Conservation (phyloP, 2,329 filamentous ascomycete genomes). For the Neoascochyta sp. region DNA sequence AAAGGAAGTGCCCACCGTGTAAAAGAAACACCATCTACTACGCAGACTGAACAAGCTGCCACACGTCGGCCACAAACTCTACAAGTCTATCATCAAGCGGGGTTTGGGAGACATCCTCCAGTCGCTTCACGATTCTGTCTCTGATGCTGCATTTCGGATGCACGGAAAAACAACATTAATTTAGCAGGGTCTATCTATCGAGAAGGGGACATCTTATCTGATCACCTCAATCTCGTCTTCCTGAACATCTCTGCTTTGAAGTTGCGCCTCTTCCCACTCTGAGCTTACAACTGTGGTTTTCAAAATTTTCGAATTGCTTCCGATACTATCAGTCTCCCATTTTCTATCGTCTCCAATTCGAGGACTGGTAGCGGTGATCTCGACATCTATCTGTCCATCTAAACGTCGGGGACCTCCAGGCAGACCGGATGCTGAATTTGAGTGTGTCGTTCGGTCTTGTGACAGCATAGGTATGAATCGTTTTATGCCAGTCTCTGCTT, state of each 20-base stretch:
- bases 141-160: too few species aligned
- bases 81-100: too few species aligned
- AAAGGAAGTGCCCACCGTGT: too few species aligned
- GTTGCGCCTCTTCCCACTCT: conserved; percentile 31
- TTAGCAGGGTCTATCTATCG: too few species aligned
- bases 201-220: conserved; percentile 8
- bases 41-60: too few species aligned
- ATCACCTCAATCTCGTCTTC: conserved; percentile 23
- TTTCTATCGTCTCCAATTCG: conserved; percentile 16
- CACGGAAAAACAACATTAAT: too few species aligned
- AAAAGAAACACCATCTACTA: too few species aligned
- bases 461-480: conserved; percentile 31
- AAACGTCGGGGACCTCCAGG: conserved; percentile 30
- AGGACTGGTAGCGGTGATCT: conserved; percentile 24
- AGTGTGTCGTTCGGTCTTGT: conserved; percentile 24
- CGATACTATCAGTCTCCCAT: conserved; percentile 34
- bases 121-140: too few species aligned
- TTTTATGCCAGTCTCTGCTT: conserved; percentile 19
- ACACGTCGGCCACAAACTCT: too few species aligned
- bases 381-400: conserved; percentile 31
- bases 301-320: conserved; percentile 33
- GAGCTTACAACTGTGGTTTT: conserved; percentile 37
- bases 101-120: too few species aligned
- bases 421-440: conserved; percentile 34
- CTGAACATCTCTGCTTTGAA: conserved; percentile 12